These are phyloP conservation scores for Daedaleopsis sinensis DNA, from an alignment of 768 basidiomycete genomes.

Conservation along the genomic window DNA sequence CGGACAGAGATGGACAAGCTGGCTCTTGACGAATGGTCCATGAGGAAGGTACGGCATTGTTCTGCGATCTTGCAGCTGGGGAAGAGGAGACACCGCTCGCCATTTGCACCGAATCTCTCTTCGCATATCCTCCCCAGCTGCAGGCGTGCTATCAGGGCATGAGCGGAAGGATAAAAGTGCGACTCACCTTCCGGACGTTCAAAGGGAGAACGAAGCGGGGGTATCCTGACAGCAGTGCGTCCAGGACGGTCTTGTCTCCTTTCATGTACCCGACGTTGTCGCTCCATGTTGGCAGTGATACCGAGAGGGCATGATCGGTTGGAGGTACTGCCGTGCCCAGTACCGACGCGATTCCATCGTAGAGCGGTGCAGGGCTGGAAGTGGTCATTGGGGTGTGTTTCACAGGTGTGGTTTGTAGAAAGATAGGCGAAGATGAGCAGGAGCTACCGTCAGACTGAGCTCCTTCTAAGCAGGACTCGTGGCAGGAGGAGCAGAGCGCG, in stretches of 20 bases:
- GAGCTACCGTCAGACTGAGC: too few species aligned
- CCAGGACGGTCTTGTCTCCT: constrained; percentile 76
- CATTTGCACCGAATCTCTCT: constrained; percentile 70
- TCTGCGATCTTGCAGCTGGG: constrained; percentile 74
- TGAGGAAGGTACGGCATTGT: constrained; percentile 74
- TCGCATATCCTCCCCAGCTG: constrained; percentile 81
- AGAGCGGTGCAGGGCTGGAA: too few species aligned
- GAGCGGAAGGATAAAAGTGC: not conserved
- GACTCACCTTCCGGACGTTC: constrained; percentile 77
- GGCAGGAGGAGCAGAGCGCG: too few species aligned
- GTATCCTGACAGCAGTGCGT: constrained; percentile 87
- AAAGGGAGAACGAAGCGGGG: constrained; percentile 93
- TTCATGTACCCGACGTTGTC: constrained; percentile 94
- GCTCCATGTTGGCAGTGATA: constrained; percentile 89
- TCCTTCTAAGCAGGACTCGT: too few species aligned
- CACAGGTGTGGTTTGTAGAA: too few species aligned
- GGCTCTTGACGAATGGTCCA: constrained; percentile 46
- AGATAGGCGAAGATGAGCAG: too few species aligned
- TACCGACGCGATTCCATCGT: not conserved
- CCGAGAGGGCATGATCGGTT: constrained; percentile 89
- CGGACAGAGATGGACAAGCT: constrained; percentile 52
- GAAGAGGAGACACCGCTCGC: constrained; percentile 80
- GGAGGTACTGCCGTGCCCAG: constrained; percentile 64
- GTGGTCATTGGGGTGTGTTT: too few species aligned
- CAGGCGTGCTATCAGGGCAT: not conserved